Conservation (phyloP, 2,329 filamentous ascomycete species). For the Nectriaceae sp. region DNA sequence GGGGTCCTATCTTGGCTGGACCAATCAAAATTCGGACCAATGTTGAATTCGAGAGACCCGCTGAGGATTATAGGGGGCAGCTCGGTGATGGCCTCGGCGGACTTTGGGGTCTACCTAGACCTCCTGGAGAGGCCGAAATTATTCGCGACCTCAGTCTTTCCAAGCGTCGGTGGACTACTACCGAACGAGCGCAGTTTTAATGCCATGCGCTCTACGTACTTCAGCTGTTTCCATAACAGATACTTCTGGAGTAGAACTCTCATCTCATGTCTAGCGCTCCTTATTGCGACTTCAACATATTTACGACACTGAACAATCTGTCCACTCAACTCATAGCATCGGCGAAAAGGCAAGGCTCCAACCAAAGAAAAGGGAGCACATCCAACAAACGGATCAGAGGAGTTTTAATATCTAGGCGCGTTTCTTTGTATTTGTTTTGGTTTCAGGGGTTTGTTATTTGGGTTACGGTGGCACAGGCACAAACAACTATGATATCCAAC, state of each 20-base stretch:
- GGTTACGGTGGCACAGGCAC: constrained; percentile 3
- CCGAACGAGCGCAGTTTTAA: constrained; percentile 39
- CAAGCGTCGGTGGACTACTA: constrained; percentile 60
- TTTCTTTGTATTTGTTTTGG: not conserved
- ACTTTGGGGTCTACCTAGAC: constrained; percentile 46
- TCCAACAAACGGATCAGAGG: constrained; percentile 7
- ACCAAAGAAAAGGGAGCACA: constrained; percentile 15
- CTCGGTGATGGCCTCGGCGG: constrained; percentile 43
- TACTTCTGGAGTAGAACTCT: not conserved
- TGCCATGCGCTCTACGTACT: too few relatives aligned
- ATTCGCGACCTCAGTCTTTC: constrained; percentile 46
- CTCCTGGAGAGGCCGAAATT: constrained; percentile 47
- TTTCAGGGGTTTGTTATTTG: not conserved
- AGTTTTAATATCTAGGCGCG: constrained; percentile 4
- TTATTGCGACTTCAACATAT: not conserved
- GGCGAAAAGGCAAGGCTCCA: constrained; percentile 24
- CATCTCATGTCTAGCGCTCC: constrained; percentile 7
- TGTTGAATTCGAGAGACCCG: constrained; percentile 30
- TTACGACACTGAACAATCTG: not conserved
- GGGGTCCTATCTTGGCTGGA: constrained; percentile 33
- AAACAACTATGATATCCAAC: not conserved
- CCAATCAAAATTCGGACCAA: constrained; percentile 39
- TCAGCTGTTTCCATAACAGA: too few relatives aligned
- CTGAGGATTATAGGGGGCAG: constrained; percentile 36
- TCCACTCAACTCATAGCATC: constrained; percentile 24